Conservation (phyloP, 192 early-diverging fungal genomes). For the Kickxella alabastrina region DNA sequence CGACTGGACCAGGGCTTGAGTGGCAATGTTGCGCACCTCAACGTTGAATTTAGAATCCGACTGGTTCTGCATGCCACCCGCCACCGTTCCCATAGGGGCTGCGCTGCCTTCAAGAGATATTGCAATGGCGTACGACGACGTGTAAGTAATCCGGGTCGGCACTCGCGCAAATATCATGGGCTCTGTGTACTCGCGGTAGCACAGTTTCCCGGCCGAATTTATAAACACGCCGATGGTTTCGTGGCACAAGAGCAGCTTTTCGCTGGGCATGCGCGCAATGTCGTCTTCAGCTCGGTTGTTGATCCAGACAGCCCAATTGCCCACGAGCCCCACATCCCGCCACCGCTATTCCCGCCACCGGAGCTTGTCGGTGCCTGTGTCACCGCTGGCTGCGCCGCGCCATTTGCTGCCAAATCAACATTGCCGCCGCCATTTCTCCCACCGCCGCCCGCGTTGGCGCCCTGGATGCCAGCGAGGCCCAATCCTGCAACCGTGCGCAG, state of each 20-base stretch:
- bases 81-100: background rate
- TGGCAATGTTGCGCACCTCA: constrained; percentile 83
- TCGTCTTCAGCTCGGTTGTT: constrained; percentile 27
- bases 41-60: constrained; percentile 47
- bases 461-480: constrained; percentile 1
- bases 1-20: constrained; percentile 77
- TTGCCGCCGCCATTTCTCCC: background rate
- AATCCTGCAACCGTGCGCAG: constrained; percentile 40
- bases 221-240: constrained; percentile 49
- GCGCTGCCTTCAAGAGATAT: constrained; percentile 10
- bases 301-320: constrained; percentile 34
- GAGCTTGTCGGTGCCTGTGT: background rate
- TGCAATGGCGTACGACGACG: constrained; percentile 44
- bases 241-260: constrained; percentile 48
- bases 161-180: constrained; percentile 40
- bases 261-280: constrained; percentile 49
- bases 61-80: background rate
- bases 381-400: constrained; percentile 3
- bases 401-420: background rate
- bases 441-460: background rate
- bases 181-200: constrained; percentile 37
- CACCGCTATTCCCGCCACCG: too few species aligned
- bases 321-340: constrained; percentile 52
- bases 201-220: constrained; percentile 46
- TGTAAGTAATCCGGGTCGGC: constrained; percentile 43